phyloP scores from a whole-genome alignment of 352 stramenopile species.

The Achlya hypogyna region DNA sequence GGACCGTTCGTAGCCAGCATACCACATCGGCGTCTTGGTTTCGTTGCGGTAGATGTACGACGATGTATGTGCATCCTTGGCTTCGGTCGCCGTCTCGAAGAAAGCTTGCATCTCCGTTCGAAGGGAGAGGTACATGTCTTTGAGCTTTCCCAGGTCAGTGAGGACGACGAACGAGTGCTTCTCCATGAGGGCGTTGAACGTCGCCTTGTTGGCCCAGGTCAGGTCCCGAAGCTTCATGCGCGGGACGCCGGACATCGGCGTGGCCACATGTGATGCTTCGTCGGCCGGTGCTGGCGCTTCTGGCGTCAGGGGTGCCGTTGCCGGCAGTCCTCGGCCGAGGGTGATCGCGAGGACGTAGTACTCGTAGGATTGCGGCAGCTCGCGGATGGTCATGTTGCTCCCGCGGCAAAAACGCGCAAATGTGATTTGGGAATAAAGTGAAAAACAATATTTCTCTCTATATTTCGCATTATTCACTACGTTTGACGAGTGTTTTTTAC shows the following conservation, averaged over 20 bases:
- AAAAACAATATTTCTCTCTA: too few relatives aligned
- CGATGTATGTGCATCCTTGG: slow-evolving; percentile 38
- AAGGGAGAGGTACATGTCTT: slow-evolving; percentile 34
- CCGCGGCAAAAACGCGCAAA: too few relatives aligned
- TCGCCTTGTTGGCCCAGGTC: slow-evolving; percentile 38
- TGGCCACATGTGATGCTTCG: background rate
- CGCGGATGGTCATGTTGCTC: background rate
- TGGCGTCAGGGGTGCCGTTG: too few relatives aligned
- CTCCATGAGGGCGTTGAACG: slow-evolving; percentile 45
- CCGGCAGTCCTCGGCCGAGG: background rate
- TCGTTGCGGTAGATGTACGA: slow-evolving; percentile 53
- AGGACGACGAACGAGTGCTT: slow-evolving; percentile 54
- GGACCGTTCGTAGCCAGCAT: slow-evolving; percentile 48
- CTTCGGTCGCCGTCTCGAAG: slow-evolving; percentile 32
- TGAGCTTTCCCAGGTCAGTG: slow-evolving; percentile 34
- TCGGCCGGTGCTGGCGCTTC: background rate
- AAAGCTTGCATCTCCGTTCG: slow-evolving; percentile 36
- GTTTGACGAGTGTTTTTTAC: too few relatives aligned
- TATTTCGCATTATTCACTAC: too few relatives aligned
- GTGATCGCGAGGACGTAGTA: slow-evolving; percentile 6
- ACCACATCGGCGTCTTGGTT: slow-evolving; percentile 50
- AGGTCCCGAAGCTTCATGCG: slow-evolving; percentile 34
- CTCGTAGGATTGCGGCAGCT: background rate
- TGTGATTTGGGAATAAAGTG: too few relatives aligned
- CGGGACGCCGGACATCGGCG: slow-evolving; percentile 20